Conservation (phyloP, 371 early-diverging fungal species). For the Batkoa obscura region DNA sequence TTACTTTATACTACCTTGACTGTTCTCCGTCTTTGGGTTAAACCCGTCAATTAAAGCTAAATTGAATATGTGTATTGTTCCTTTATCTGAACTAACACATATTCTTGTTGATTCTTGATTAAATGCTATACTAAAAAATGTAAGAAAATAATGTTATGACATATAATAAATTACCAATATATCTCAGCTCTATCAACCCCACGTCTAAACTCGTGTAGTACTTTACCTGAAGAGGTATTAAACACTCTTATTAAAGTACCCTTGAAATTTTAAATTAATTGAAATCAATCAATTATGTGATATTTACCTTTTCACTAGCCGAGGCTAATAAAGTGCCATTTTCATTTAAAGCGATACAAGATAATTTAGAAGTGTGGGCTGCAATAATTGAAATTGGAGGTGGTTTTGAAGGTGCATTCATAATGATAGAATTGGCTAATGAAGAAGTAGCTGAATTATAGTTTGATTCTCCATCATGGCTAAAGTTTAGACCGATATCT, state of each 20-base stretch:
- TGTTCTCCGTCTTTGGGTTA: neutral
- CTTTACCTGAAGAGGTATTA: slow-evolving; percentile 47
- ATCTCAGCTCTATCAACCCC: slow-evolving; percentile 83
- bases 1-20: neutral
- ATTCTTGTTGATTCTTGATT: slow-evolving; percentile 53
- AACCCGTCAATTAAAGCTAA: slow-evolving; percentile 21
- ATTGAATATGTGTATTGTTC: slow-evolving; percentile 84
- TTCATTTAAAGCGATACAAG: slow-evolving; percentile 50
- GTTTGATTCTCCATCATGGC: neutral
- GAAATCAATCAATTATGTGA: neutral
- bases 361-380: slow-evolving; percentile 61
- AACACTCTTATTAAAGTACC: slow-evolving; percentile 86
- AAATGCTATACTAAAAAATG: slow-evolving; percentile 44
- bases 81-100: slow-evolving; percentile 78
- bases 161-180: slow-evolving; percentile 17
- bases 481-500: slow-evolving; percentile 42
- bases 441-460: neutral
- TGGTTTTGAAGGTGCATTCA: slow-evolving; percentile 6
- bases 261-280: slow-evolving; percentile 1
- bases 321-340: slow-evolving; percentile 63
- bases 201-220: slow-evolving; percentile 70
- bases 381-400: slow-evolving; percentile 31
- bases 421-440: slow-evolving; percentile 2
- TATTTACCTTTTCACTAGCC: slow-evolving; percentile 45
- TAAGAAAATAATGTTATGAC: neutral